These are phyloP conservation scores for Ceratocystis destructans DNA, from an alignment of 2,329 filamentous ascomycete genomes.

Conservation along the genomic window DNA sequence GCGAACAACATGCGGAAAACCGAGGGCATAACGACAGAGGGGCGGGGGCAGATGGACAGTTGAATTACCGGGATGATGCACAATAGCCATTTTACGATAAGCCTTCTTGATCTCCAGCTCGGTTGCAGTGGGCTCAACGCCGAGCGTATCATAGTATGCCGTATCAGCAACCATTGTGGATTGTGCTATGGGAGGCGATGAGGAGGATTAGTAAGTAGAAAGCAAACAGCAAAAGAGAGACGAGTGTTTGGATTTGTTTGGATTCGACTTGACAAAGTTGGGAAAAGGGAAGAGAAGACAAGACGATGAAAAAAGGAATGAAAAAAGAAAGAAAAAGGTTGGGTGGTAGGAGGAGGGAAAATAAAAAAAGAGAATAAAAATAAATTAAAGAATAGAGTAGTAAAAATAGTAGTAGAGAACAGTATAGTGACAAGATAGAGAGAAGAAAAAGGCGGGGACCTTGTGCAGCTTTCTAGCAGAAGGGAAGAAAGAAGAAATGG, in stretches of 20 bases:
- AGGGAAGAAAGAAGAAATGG: neutral
- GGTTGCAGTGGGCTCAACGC: slow-evolving; percentile 70
- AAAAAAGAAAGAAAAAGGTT: slow-evolving; percentile 6
- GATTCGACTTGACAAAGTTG: too few species aligned
- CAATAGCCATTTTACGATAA: slow-evolving; percentile 86
- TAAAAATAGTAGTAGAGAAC: too few species aligned
- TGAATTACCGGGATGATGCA: slow-evolving; percentile 67
- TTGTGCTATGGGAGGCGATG: neutral
- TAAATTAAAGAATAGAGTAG: slow-evolving; percentile 13
- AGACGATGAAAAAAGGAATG: neutral
- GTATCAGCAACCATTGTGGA: slow-evolving; percentile 70
- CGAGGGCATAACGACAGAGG: neutral
- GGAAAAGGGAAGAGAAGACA: neutral
- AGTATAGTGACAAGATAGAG: neutral
- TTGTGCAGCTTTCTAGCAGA: neutral
- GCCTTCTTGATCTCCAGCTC: slow-evolving; percentile 95
- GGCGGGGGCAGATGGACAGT: slow-evolving; percentile 21
- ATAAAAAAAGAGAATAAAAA: slow-evolving; percentile 16
- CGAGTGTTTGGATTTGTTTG: neutral
- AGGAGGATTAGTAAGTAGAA: neutral
- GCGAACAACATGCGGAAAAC: neutral
- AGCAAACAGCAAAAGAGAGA: slow-evolving; percentile 5
- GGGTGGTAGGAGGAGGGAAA: slow-evolving; percentile 9
- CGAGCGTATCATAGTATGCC: slow-evolving; percentile 74
- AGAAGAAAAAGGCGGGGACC: slow-evolving; percentile 6